Evolutionary conservation across 2,329 filamentous ascomycete species (phyloP).

Genomic region (Beauveria scarabaeidicola): DNA sequence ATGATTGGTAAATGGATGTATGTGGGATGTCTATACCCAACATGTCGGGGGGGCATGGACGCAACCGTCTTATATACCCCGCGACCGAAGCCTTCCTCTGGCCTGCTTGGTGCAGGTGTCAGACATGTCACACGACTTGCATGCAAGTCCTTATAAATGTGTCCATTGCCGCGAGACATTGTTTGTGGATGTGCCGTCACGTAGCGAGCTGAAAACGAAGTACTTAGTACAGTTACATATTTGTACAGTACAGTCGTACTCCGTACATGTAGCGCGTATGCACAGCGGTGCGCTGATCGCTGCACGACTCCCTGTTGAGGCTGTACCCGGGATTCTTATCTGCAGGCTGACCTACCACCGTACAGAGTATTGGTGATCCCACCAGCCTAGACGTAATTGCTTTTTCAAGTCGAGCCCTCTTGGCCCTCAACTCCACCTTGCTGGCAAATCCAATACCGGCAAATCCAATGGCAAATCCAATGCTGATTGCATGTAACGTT

Average conservation of each 20-base stretch:
- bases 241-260: too few species aligned
- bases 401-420: neutral
- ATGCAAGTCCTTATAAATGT: neutral
- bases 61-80: neutral
- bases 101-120: neutral
- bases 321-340: neutral
- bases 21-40: neutral
- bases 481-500: too few species aligned
- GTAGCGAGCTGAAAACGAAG: neutral
- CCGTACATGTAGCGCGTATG: neutral
- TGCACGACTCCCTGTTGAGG: neutral
- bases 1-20: neutral
- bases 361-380: neutral
- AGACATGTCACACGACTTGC: neutral
- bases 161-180: neutral
- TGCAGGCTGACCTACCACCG: neutral
- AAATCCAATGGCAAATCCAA: too few species aligned
- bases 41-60: neutral
- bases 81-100: neutral
- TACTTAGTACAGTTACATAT: neutral
- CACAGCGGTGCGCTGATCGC: neutral
- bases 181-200: neutral
- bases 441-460: neutral
- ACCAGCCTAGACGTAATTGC: neutral
- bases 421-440: neutral